These are phyloP conservation scores for Barbatosphaeria neglecta DNA, from an alignment of 495 filamentous ascomycete genomes.

Conservation along the genomic window DNA sequence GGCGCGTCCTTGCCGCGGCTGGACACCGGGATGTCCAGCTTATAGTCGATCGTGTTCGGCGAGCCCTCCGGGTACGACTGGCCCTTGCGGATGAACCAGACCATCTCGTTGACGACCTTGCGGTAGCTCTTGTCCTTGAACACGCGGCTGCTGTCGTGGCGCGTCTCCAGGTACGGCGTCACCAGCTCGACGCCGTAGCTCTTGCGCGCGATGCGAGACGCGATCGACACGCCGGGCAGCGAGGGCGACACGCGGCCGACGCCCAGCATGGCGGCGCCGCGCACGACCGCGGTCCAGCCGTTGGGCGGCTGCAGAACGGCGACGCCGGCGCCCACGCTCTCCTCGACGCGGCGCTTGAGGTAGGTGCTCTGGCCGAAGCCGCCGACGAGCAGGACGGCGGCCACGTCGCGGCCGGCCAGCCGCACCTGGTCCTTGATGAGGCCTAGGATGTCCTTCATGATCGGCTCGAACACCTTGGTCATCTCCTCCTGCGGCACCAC, in stretches of 20 bases:
- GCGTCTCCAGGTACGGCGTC: conserved; percentile 3
- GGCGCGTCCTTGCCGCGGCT: background rate
- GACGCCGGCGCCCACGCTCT: conserved; percentile 4
- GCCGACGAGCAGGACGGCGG: conserved; percentile 28
- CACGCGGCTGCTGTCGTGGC: conserved; percentile 9
- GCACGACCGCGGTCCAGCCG: conserved; percentile 31
- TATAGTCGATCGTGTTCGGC: conserved; percentile 1
- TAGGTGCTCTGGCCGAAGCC: conserved; percentile 31
- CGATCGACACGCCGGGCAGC: conserved; percentile 11
- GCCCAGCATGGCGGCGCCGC: conserved; percentile 28
- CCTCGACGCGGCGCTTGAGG: conserved; percentile 15
- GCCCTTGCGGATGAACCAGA: conserved; percentile 9
- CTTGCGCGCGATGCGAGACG: conserved; percentile 25
- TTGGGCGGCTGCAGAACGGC: conserved; percentile 18
- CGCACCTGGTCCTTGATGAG: conserved; percentile 19
- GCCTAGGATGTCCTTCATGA: conserved; percentile 17
- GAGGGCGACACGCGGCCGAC: conserved; percentile 12
- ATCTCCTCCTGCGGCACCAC: conserved; percentile 15
- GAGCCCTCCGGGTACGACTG: conserved; percentile 3
- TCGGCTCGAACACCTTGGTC: conserved; percentile 20
- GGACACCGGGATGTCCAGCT: conserved; percentile 1
- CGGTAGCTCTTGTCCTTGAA: conserved; percentile 3
- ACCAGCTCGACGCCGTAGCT: conserved; percentile 20
- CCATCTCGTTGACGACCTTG: conserved; percentile 4
- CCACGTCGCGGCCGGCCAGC: conserved; percentile 13